Evolutionary conservation across 768 basidiomycete genomes (phyloP).

Genomic region (Roridomyces roridus): DNA sequence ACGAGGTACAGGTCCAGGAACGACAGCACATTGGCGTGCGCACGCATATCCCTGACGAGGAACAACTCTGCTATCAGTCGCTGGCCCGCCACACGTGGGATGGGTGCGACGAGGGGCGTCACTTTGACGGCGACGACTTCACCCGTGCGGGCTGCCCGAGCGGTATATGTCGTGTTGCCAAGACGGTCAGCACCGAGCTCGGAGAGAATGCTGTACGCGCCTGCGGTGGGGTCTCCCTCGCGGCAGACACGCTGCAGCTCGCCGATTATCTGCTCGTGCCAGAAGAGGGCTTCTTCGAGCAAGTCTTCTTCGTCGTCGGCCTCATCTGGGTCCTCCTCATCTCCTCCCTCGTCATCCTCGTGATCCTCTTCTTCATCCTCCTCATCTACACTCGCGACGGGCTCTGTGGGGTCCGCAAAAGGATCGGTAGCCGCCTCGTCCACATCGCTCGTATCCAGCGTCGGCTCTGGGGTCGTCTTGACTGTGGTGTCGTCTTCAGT

Average conservation of each 20-base stretch:
- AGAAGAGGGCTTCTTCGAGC: constrained; percentile 29
- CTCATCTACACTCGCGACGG: background rate
- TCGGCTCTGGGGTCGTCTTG: too few relatives aligned
- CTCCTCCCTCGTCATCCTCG: constrained; percentile 7
- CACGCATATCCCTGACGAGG: constrained; percentile 80
- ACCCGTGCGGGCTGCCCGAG: constrained; percentile 32
- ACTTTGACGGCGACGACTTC: constrained; percentile 32
- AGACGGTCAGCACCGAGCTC: constrained; percentile 48
- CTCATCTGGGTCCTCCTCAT: constrained; percentile 11
- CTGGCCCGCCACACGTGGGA: constrained; percentile 73
- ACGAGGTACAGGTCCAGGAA: constrained; percentile 74
- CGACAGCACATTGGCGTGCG: constrained; percentile 77
- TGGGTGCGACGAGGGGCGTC: constrained; percentile 49
- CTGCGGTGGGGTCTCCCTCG: constrained; percentile 39
- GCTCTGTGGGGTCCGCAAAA: too few relatives aligned
- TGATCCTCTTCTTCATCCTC: constrained; percentile 17
- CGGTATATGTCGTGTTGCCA: constrained; percentile 34
- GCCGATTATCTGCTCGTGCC: constrained; percentile 39
- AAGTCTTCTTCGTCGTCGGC: constrained; percentile 14
- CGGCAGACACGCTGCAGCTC: constrained; percentile 35
- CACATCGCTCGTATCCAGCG: too few relatives aligned
- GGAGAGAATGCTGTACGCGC: constrained; percentile 56
- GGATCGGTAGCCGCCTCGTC: too few relatives aligned
- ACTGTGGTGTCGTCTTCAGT: too few relatives aligned
- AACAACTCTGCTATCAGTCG: constrained; percentile 82